These are phyloP conservation scores for Herpetomonas samuelpessoai DNA, from an alignment of 208 protist species.

Conservation along the genomic window DNA sequence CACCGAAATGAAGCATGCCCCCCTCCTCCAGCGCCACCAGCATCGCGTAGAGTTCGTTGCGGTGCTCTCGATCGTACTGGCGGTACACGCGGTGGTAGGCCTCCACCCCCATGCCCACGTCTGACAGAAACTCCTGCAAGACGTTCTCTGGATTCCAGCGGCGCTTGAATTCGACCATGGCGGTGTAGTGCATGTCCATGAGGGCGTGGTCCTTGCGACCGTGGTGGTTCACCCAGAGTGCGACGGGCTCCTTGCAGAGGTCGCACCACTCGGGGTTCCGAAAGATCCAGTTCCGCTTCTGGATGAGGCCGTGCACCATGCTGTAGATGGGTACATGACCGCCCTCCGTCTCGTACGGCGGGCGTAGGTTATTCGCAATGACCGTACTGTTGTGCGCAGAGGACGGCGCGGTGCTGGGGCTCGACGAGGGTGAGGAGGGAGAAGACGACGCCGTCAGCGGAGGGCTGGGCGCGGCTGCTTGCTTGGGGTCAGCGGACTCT, in stretches of 20 bases:
- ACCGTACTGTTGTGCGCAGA: conserved; percentile 3
- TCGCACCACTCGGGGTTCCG: conserved; percentile 87
- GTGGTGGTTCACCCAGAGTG: conserved; percentile 84
- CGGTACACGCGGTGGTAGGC: conserved; percentile 54
- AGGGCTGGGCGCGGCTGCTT: too few species aligned
- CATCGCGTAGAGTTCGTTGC: conserved; percentile 81
- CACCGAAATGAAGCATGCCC: conserved; percentile 86
- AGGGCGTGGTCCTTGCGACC: conserved; percentile 89
- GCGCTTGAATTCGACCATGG: conserved; percentile 65
- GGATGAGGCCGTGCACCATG: conserved; percentile 72
- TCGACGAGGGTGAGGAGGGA: background rate
- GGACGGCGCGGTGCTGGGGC: background rate
- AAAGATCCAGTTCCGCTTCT: conserved; percentile 86
- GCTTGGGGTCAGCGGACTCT: too few species aligned
- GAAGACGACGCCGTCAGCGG: background rate
- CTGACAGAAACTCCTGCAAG: conserved; percentile 41
- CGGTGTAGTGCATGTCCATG: conserved; percentile 87
- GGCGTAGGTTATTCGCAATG: conserved; percentile 16
- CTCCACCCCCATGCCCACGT: conserved; percentile 54
- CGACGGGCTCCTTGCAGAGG: conserved; percentile 87
- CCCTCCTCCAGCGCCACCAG: conserved; percentile 64
- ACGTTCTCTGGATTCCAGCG: conserved; percentile 81
- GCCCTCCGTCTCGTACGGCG: conserved; percentile 73
- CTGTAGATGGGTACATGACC: conserved; percentile 86
- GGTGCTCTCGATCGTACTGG: conserved; percentile 45